Evolutionary conservation across 306 rosid species (phyloP).

Genomic region (Nissolia schottii): DNA sequence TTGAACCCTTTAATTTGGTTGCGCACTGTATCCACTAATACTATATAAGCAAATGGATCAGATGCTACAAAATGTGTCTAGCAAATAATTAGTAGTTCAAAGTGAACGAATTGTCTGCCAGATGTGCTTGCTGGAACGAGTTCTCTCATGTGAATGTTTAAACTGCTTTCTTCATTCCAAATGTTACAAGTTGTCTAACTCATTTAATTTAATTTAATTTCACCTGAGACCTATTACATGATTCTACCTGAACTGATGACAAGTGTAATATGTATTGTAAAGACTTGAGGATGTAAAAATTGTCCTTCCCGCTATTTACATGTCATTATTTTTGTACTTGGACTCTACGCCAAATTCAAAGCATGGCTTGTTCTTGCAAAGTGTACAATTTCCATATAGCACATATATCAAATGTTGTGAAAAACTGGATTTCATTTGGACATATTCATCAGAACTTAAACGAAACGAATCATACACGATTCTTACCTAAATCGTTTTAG

Average conservation of each 20-base stretch:
- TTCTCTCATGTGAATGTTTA: slow-evolving; percentile 4
- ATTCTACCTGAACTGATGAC: neutral
- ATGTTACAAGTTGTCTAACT: no score
- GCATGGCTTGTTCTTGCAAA: neutral
- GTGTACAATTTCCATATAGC: neutral
- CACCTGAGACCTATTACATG: neutral
- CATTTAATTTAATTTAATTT: neutral
- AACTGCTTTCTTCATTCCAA: neutral
- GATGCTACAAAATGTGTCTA: neutral
- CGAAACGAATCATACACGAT: neutral
- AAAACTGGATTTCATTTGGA: neutral
- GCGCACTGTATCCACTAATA: neutral
- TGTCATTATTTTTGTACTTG: neutral
- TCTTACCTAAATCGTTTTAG: neutral
- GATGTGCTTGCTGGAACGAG: slow-evolving; percentile 23
- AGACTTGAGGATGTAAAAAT: neutral
- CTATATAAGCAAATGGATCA: neutral
- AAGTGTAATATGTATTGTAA: neutral
- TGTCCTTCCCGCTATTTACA: neutral
- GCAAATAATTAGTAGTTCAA: neutral
- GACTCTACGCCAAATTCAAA: neutral
- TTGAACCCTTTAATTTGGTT: slow-evolving; percentile 19
- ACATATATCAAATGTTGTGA: neutral
- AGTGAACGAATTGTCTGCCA: neutral
- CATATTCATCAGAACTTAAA: neutral